A percentile compares a stretch with the other conserved stretches of the same genome.
Evolutionary conservation across 164 flowering plant species (phyloP).

Genomic region (Berberis vulgaris): DNA sequence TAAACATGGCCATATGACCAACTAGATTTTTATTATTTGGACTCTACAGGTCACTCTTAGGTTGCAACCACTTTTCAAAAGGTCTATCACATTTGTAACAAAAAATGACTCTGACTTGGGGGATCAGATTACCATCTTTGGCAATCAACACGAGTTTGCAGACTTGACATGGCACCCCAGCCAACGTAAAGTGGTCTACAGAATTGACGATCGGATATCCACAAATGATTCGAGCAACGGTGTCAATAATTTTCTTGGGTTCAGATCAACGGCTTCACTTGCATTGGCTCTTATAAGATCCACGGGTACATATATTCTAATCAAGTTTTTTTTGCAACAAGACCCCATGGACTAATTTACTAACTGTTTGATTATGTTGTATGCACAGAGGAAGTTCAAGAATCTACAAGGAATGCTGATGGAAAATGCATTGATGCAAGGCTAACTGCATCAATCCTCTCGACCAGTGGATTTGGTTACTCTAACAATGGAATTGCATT

Average conservation of each 20-base stretch:
- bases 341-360: too few relatives aligned
- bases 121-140: conserved; percentile 43
- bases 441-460: conserved; percentile 9
- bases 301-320: conserved; percentile 19
- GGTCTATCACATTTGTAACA: conserved; percentile 31
- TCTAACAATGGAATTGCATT: conserved; percentile 49
- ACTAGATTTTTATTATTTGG: too few relatives aligned
- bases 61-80: conserved; percentile 4
- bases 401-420: conserved; percentile 23
- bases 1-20: too few relatives aligned
- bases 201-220: conserved; percentile 48
- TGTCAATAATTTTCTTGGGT: conserved; percentile 29
- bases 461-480: conserved; percentile 12
- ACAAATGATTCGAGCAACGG: conserved; percentile 36
- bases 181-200: conserved; percentile 40
- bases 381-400: conserved; percentile 42
- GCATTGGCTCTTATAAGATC: conserved; percentile 26
- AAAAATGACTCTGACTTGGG: conserved; percentile 44
- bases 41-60: too few relatives aligned
- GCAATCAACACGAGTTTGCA: conserved; percentile 52
- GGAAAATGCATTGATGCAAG: conserved; percentile 39
- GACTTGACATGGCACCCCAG: conserved; percentile 87
- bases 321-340: too few relatives aligned
- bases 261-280: conserved; percentile 29
- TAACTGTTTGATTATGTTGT: background rate